Percentiles rank a stretch among this genome's conserved stretches.
Evolutionary conservation across 192 early-diverging fungal genomes (phyloP).

Genomic region (Gigaspora rosea): DNA sequence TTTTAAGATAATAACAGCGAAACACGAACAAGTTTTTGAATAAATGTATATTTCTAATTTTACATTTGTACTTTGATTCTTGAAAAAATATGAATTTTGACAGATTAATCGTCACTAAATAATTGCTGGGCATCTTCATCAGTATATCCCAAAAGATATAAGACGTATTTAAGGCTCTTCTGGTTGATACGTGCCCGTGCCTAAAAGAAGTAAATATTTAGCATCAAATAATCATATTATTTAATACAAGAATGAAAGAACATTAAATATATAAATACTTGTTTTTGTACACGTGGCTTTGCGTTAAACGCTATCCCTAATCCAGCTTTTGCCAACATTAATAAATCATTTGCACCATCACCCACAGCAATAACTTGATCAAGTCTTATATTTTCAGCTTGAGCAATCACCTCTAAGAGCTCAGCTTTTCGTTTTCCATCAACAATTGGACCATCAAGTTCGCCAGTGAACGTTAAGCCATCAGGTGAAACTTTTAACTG

Average conservation of each 20-base stretch:
- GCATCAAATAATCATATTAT: background rate
- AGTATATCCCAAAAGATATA: slow-evolving; percentile 88
- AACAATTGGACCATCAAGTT: slow-evolving; percentile 85
- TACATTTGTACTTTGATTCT: too few relatives aligned
- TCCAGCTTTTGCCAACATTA: slow-evolving; percentile 92
- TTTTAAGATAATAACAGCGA: too few relatives aligned
- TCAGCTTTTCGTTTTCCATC: slow-evolving; percentile 93
- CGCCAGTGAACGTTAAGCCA: slow-evolving; percentile 82
- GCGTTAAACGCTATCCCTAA: slow-evolving; percentile 98
- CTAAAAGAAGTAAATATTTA: slow-evolving; percentile 39
- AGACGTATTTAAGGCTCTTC: slow-evolving; percentile 85
- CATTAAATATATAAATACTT: slow-evolving; percentile 41
- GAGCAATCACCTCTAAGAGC: slow-evolving; percentile 92
- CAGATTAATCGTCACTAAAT: background rate
- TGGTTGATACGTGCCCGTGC: slow-evolving; percentile 91
- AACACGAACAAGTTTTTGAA: too few relatives aligned
- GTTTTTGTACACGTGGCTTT: slow-evolving; percentile 94
- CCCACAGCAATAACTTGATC: slow-evolving; percentile 98
- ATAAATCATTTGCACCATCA: slow-evolving; percentile 97
- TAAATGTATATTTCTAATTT: too few relatives aligned
- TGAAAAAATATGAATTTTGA: too few relatives aligned
- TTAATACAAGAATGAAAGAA: background rate
- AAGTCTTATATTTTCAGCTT: slow-evolving; percentile 80
- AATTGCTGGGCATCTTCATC: slow-evolving; percentile 73
- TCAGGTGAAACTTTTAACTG: slow-evolving; percentile 85